Conservation (phyloP, 208 protist genomes). For the Leishmania amazonensis region DNA sequence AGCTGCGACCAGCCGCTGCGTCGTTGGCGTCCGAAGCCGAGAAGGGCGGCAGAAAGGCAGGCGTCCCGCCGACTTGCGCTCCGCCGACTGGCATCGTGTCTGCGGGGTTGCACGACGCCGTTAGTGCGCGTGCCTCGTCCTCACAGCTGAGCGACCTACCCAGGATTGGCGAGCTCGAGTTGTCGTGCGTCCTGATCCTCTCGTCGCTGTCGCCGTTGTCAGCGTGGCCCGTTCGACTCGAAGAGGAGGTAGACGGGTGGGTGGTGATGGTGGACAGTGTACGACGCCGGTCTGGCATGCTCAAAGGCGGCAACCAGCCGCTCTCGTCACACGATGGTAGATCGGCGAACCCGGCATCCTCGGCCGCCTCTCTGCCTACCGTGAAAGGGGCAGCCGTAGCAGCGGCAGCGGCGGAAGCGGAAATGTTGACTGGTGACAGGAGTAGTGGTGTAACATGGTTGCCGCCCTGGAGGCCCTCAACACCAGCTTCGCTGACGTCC, state of each 20-base stretch:
- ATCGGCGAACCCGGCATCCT: neutral
- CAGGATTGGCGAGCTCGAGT: neutral
- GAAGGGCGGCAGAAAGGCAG: neutral
- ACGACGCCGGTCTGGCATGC: constrained; percentile 3
- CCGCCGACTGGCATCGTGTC: neutral
- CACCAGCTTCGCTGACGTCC: neutral
- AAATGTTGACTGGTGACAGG: neutral
- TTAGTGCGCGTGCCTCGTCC: neutral
- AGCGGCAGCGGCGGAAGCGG: neutral
- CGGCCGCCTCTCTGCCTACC: neutral
- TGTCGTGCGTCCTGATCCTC: neutral
- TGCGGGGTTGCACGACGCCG: neutral
- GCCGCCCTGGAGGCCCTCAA: neutral
- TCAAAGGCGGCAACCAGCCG: neutral
- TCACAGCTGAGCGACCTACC: neutral
- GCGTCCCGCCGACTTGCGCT: neutral
- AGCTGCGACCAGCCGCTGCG: neutral
- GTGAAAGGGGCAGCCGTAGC: neutral
- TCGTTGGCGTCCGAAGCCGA: neutral
- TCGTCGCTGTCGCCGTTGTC: neutral
- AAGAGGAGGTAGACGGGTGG: constrained; percentile 12
- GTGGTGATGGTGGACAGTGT: constrained; percentile 13
- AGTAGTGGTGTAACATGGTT: neutral
- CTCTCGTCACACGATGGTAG: neutral
- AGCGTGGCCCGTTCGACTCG: neutral